A percentile compares a stretch with the other conserved stretches of the same genome.
Conservation (phyloP, 257 asterid genomes). For the Salvia miltiorrhiza region DNA sequence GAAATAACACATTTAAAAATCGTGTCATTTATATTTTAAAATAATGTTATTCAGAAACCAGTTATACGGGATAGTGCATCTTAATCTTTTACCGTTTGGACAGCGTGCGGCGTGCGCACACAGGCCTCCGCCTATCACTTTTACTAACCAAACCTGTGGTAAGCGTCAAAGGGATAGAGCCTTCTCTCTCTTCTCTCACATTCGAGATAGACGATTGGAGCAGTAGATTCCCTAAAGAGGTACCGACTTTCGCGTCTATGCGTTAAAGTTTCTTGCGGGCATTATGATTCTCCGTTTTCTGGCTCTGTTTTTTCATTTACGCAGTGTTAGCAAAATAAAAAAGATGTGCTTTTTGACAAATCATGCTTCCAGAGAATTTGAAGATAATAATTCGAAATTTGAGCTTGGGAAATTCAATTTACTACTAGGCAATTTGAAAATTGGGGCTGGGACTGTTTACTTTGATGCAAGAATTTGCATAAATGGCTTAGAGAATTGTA, state of each 20-base stretch:
- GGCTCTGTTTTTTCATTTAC: not conserved
- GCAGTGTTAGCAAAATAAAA: not conserved
- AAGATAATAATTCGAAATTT: not conserved
- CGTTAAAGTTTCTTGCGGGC: not conserved
- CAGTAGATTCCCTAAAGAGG: not conserved
- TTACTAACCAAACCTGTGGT: slow-evolving; percentile 12
- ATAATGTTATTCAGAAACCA: too few species aligned
- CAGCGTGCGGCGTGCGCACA: too few species aligned
- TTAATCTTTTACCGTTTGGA: too few species aligned
- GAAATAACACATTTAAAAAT: too few species aligned
- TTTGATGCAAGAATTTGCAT: not conserved
- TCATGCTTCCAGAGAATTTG: too few species aligned
- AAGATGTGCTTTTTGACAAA: not conserved
- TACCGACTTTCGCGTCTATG: not conserved
- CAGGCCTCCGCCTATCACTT: too few species aligned
- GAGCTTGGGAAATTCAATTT: not conserved
- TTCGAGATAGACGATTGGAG: not conserved
- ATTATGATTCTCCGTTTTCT: not conserved
- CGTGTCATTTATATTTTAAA: too few species aligned
- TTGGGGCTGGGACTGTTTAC: not conserved
- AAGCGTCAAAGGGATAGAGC: not conserved
- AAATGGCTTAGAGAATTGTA: not conserved
- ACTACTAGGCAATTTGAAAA: too few species aligned
- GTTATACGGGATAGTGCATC: too few species aligned
- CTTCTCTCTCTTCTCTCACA: not conserved